Percentiles rank a stretch among this genome's conserved stretches.
These are phyloP conservation scores for Kodamaea plutei DNA, from an alignment of 1,139 yeast species.

Conservation along the genomic window DNA sequence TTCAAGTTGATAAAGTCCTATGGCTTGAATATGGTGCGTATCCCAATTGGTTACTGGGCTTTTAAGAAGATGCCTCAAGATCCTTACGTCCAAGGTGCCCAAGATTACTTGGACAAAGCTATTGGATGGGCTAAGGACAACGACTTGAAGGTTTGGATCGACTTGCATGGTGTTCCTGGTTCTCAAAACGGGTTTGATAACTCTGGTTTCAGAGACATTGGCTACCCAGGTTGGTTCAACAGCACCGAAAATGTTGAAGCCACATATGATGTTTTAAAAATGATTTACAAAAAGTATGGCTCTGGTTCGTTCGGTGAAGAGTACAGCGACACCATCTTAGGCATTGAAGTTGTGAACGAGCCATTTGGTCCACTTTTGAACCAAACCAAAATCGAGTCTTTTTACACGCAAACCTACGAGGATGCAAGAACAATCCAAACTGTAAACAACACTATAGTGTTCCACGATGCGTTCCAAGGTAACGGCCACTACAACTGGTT, in stretches of 20 bases:
- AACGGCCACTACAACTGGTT: conserved; percentile 50
- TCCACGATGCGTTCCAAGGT: conserved; percentile 56
- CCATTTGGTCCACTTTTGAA: conserved; percentile 50
- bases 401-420: conserved; percentile 39
- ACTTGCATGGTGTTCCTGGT: conserved; percentile 64
- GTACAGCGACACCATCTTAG: conserved; percentile 50
- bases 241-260: conserved; percentile 36
- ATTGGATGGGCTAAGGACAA: conserved; percentile 50
- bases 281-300: conserved; percentile 45
- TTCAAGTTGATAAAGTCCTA: conserved; percentile 40
- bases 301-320: conserved; percentile 22
- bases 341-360: conserved; percentile 63
- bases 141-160: conserved; percentile 56
- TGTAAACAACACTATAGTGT: conserved; percentile 43
- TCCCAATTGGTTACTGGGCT: conserved; percentile 71
- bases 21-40: conserved; percentile 59
- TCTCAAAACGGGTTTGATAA: conserved; percentile 72
- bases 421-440: conserved; percentile 32
- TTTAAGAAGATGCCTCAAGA: conserved; percentile 45
- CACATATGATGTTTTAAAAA: conserved; percentile 41
- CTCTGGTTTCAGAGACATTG: conserved; percentile 51
- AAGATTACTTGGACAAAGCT: conserved; percentile 49
- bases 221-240: conserved; percentile 49
- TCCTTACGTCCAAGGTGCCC: conserved; percentile 59
- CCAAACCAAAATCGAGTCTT: conserved; percentile 32